A percentile compares a stretch with the other conserved stretches of the same genome.
These are phyloP conservation scores for Alternaria sp. DNA, from an alignment of 2,329 filamentous ascomycete species.

Conservation along the genomic window DNA sequence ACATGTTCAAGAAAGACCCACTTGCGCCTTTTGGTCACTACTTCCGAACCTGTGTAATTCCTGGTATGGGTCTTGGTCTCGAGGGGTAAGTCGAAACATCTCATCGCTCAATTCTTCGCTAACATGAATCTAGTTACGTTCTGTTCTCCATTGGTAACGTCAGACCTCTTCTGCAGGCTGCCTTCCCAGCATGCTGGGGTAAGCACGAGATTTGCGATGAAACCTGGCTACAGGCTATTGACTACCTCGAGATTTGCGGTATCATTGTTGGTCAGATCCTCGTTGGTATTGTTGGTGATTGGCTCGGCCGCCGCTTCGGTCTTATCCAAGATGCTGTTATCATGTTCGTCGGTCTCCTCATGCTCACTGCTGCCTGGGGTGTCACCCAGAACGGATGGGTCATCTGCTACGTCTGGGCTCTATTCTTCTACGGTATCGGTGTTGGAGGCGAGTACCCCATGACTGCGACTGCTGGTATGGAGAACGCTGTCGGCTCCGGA, in stretches of 20 bases:
- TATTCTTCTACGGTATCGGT: conserved; percentile 85
- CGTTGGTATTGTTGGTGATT: conserved; percentile 82
- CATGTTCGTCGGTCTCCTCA: conserved; percentile 92
- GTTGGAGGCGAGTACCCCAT: conserved; percentile 93
- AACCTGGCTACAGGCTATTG: conserved; percentile 84
- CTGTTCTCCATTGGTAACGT: conserved; percentile 97
- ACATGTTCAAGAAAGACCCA: conserved; percentile 86
- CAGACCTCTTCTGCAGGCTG: conserved; percentile 77
- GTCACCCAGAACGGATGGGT: conserved; percentile 90
- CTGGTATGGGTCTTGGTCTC: conserved; percentile 88
- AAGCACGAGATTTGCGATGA: conserved; percentile 70
- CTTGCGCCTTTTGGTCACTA: conserved; percentile 86
- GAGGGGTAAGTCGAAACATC: conserved; percentile 65
- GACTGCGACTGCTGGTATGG: conserved; percentile 94
- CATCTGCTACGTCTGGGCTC: conserved; percentile 93
- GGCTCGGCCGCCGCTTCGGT: conserved; percentile 91
- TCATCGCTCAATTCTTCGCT: conserved; percentile 4
- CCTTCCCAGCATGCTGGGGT: conserved; percentile 83
- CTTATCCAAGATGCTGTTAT: conserved; percentile 93
- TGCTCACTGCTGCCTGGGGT: conserved; percentile 93
- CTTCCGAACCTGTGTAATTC: conserved; percentile 88
- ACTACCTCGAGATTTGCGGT: conserved; percentile 91
- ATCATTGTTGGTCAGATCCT: conserved; percentile 91
- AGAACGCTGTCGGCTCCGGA: conserved; percentile 84
- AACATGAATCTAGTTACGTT: conserved; percentile 70